These are phyloP conservation scores for Fusarium drepaniforme DNA, from an alignment of 2,329 filamentous ascomycete species.

Conservation along the genomic window DNA sequence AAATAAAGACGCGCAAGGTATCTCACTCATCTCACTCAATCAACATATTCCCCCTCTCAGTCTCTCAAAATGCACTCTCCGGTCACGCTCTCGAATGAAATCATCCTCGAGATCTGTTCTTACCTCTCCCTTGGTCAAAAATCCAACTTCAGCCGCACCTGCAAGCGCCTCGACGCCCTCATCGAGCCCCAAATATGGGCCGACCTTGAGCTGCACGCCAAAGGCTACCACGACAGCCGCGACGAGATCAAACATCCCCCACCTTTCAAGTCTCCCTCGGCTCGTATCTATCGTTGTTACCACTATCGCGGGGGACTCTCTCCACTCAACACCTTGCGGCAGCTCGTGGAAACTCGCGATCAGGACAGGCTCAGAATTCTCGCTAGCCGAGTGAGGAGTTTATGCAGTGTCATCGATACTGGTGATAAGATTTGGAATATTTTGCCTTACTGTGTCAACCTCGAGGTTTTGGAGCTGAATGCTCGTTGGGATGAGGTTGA, in stretches of 20 bases:
- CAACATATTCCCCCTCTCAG: background rate
- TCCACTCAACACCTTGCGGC: background rate
- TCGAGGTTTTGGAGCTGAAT: slow-evolving; percentile 24
- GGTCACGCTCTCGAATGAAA: background rate
- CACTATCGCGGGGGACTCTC: background rate
- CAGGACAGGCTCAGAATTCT: background rate
- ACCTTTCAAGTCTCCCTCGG: background rate
- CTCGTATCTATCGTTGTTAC: background rate
- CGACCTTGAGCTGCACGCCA: slow-evolving; percentile 28
- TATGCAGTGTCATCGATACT: slow-evolving; percentile 1
- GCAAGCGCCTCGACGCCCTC: slow-evolving; percentile 4
- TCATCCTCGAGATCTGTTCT: background rate
- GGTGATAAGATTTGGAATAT: slow-evolving; percentile 13
- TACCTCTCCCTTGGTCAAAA: background rate
- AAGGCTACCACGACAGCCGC: slow-evolving; percentile 14
- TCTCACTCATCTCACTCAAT: background rate
- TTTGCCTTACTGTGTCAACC: slow-evolving; percentile 21
- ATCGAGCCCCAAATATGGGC: slow-evolving; percentile 24
- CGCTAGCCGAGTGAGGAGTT: background rate
- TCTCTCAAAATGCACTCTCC: background rate
- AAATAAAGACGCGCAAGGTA: background rate
- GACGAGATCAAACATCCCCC: background rate
- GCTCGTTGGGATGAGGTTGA: background rate
- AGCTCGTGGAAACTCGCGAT: background rate
- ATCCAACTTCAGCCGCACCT: background rate